These are phyloP conservation scores for Alopecurus myosuroides DNA, from an alignment of 176 grass and related monocot species.

Conservation along the genomic window DNA sequence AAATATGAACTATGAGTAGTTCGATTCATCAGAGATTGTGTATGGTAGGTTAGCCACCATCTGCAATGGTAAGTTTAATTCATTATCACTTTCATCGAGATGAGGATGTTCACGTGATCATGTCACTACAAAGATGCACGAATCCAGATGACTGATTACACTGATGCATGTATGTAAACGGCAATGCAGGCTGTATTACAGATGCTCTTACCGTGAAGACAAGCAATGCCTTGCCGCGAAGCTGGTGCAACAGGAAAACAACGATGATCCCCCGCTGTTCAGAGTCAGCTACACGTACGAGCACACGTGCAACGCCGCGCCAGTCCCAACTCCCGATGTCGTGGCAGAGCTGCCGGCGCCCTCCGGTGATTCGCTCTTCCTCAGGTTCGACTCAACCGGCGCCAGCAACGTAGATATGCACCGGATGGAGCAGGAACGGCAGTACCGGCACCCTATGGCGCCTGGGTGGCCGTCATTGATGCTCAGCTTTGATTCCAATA, in stretches of 20 bases:
- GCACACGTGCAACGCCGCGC: constrained; percentile 51
- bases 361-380: constrained; percentile 10
- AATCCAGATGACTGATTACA: not conserved
- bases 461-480: constrained; percentile 16
- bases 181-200: constrained; percentile 45
- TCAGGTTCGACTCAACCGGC: constrained; percentile 34
- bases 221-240: constrained; percentile 52
- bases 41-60: too few species aligned
- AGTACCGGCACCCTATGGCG: not conserved
- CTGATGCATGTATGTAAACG: not conserved
- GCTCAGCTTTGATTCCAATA: constrained; percentile 33
- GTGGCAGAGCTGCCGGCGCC: constrained; percentile 3
- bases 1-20: too few species aligned
- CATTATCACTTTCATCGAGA: too few species aligned
- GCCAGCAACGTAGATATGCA: not conserved
- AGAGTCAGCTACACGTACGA: constrained; percentile 53
- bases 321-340: constrained; percentile 36
- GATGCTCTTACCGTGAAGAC: constrained; percentile 64
- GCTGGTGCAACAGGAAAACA: constrained; percentile 53
- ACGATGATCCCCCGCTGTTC: constrained; percentile 40
- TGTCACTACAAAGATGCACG: not conserved
- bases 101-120: not conserved
- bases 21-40: too few species aligned
- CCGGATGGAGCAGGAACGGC: not conserved
- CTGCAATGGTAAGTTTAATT: too few species aligned